Evolutionary conservation across 2,329 filamentous ascomycete species (phyloP), one percentile per base, ranked within the genome.

Genomic region (Diplodia sapinea): DNA sequence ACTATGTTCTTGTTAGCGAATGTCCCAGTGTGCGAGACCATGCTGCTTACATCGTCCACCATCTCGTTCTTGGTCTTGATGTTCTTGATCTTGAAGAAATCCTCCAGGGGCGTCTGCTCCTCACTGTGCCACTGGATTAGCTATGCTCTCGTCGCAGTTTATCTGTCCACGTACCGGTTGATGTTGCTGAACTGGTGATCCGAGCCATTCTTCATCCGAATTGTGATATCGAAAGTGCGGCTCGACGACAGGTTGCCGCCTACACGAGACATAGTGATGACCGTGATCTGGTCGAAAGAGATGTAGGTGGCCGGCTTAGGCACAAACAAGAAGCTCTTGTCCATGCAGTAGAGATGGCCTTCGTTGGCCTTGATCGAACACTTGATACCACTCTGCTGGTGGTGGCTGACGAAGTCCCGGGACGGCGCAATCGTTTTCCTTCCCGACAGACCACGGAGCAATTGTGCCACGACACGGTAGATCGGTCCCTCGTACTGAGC

Each of bases 361-460:
- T 99, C 95, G 79, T 96, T 97, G 65, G 96, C 96, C 82, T 99
- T 99, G 87, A 99, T 97, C n/a, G 94, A 96, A 81, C 95, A 99
- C 82, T 99, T 99, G 81, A 99, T 96, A 68, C 95, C 95, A 72
- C 90, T 92, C 79, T 97, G 94, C 74, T 91, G 89, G 78, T 97
- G 93, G 81, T 98, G 95, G 72, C 91, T 96, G 77, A 90, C 86
- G 81, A 99, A 99, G 79, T 97, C 94, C 80, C 94, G 94, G 57
- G 94, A 95, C 1, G 95, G 95, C 70, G 91, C 92, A 33, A 94
- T 93, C 69, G 99, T 90, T 82, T 96, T 96, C 87, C 97, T 98
- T 74, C 93, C 93, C 23, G 93, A 93, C 56, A 99, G 83, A 15
- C 95, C 95, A 72, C 92, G 89, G 87, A 99, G 99, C 71, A 99